Conservation (phyloP, 164 flowering plant genomes). For the Cinnamomum micranthum region DNA sequence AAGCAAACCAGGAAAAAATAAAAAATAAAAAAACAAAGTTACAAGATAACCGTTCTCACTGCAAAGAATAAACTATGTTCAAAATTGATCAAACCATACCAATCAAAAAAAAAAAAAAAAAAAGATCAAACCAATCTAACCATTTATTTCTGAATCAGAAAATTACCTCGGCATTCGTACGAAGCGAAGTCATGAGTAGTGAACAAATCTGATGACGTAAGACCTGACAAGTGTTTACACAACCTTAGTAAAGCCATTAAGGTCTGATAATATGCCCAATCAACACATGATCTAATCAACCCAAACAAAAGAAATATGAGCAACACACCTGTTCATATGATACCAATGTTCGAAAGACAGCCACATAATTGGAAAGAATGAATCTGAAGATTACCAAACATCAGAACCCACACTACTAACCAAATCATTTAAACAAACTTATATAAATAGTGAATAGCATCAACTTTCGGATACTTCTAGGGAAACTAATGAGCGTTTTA, state of each 20-base stretch:
- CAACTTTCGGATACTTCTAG: neutral
- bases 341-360: conserved; percentile 64
- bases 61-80: neutral
- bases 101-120: neutral
- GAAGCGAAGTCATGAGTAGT: conserved; percentile 95
- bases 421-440: neutral
- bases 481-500: neutral
- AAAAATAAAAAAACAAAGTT: neutral
- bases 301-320: neutral
- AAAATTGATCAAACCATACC: neutral
- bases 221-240: conserved; percentile 44
- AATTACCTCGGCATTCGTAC: conserved; percentile 84
- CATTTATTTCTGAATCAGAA: neutral
- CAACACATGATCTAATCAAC: conserved; percentile 2
- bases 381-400: conserved; percentile 51
- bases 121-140: neutral
- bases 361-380: conserved; percentile 78
- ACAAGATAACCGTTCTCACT: neutral
- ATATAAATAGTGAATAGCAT: neutral
- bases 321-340: conserved; percentile 74
- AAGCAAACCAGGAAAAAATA: neutral
- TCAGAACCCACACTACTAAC: conserved; percentile 7
- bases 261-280: conserved; percentile 4
- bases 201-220: conserved; percentile 92
- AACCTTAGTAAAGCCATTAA: conserved; percentile 7